Conservation (phyloP, 2,329 filamentous ascomycete species). For the Penicillium sumatraense region DNA sequence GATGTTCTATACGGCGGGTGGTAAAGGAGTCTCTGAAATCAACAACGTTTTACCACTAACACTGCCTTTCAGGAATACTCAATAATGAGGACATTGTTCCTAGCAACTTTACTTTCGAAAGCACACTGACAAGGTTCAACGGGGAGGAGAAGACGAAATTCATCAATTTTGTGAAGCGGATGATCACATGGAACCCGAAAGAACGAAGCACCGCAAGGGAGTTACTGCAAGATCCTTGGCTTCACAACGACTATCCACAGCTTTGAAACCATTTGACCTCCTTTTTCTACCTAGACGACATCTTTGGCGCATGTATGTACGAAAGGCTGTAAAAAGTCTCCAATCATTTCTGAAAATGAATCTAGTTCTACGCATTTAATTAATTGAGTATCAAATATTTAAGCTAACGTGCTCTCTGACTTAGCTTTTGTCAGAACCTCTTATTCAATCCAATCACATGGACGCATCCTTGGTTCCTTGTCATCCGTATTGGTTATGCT, state of each 20-base stretch:
- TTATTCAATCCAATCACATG: background rate
- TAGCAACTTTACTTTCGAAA: too few relatives aligned
- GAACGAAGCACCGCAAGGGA: conserved; percentile 38
- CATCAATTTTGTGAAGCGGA: conserved; percentile 34
- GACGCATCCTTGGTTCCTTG: background rate
- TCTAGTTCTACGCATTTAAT: too few relatives aligned
- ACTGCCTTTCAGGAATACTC: too few relatives aligned
- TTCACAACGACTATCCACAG: conserved; percentile 20
- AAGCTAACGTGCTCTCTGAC: too few relatives aligned
- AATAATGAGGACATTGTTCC: too few relatives aligned
- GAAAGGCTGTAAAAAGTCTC: too few relatives aligned
- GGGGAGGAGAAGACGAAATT: conserved; percentile 37
- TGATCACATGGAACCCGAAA: conserved; percentile 38
- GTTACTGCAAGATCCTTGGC: conserved; percentile 39
- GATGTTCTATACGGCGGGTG: conserved; percentile 11
- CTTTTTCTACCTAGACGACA: too few relatives aligned
- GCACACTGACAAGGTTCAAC: conserved; percentile 13
- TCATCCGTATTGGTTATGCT: background rate
- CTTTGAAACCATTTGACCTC: conserved; percentile 1
- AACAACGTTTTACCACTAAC: too few relatives aligned
- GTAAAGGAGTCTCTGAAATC: too few relatives aligned
- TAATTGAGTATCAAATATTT: too few relatives aligned
- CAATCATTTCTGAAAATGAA: too few relatives aligned
- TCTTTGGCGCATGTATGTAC: background rate
- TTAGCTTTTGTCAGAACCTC: background rate